Conservation (phyloP, 1,139 yeast species). For the Pichia sp. region DNA sequence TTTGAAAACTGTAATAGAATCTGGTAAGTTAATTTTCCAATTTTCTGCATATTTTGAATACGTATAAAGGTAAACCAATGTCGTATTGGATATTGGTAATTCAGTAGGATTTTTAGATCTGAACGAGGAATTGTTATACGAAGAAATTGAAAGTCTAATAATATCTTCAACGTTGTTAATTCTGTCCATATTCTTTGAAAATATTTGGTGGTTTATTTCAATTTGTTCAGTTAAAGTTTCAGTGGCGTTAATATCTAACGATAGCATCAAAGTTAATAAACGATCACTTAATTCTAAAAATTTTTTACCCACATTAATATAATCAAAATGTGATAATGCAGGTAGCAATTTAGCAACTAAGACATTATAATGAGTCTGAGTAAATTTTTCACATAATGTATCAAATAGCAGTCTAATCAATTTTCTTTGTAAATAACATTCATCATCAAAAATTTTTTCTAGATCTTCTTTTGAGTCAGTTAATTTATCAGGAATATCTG, state of each 20-base stretch:
- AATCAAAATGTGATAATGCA: not conserved
- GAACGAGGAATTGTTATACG: slow-evolving; percentile 24
- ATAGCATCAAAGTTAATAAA: slow-evolving; percentile 38
- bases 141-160: slow-evolving; percentile 34
- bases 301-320: not conserved
- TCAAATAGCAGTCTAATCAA: slow-evolving; percentile 36
- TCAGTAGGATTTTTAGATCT: slow-evolving; percentile 8
- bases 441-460: slow-evolving; percentile 41
- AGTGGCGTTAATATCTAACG: slow-evolving; percentile 57
- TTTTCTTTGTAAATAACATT: slow-evolving; percentile 45
- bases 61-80: slow-evolving; percentile 30
- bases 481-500: slow-evolving; percentile 37
- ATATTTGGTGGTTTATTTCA: slow-evolving; percentile 24
- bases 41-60: slow-evolving; percentile 20
- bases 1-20: slow-evolving; percentile 10
- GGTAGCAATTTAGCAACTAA: slow-evolving; percentile 10
- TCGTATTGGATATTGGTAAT: slow-evolving; percentile 29
- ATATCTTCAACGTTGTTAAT: slow-evolving; percentile 28
- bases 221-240: slow-evolving; percentile 34
- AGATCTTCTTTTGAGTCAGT: slow-evolving; percentile 34
- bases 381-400: slow-evolving; percentile 5
- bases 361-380: not conserved
- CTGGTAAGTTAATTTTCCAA: slow-evolving; percentile 8
- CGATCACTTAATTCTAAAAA: slow-evolving; percentile 38
- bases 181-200: slow-evolving; percentile 19